Conservation (phyloP, 768 basidiomycete genomes). For the Mycena olivaceomarginata region DNA sequence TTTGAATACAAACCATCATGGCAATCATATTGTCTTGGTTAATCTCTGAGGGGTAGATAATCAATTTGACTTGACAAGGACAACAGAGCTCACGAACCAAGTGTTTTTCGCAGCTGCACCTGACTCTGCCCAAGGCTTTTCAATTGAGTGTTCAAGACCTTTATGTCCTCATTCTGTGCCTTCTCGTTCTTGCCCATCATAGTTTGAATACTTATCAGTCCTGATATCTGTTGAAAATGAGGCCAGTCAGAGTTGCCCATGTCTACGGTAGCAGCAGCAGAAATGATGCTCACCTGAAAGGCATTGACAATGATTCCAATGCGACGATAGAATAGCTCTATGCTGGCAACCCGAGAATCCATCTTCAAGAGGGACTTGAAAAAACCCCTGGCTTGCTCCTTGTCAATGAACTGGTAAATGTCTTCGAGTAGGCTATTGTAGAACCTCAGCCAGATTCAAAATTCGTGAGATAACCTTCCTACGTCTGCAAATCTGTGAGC, state of each 20-base stretch:
- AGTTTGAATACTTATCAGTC: background rate
- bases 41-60: background rate
- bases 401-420: slow-evolving; percentile 5
- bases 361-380: background rate
- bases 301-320: background rate
- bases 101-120: background rate
- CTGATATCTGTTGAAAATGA: background rate
- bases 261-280: too few species aligned
- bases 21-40: slow-evolving; percentile 1
- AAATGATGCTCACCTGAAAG: background rate
- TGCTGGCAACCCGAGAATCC: background rate
- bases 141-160: background rate
- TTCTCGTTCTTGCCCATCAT: background rate
- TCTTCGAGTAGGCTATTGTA: slow-evolving; percentile 13
- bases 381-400: slow-evolving; percentile 13
- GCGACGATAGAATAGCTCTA: slow-evolving; percentile 16
- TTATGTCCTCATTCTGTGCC: background rate
- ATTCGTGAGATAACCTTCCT: background rate
- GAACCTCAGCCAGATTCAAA: background rate
- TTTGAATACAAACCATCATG: slow-evolving; percentile 4
- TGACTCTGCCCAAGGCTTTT: background rate
- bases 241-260: background rate
- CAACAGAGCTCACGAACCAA: background rate
- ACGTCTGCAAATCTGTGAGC: background rate
- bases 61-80: background rate